Evolutionary conservation across 495 filamentous ascomycete genomes (phyloP), one percentile per base, ranked within the genome.

Genomic region (Penicillium flavigenum): DNA sequence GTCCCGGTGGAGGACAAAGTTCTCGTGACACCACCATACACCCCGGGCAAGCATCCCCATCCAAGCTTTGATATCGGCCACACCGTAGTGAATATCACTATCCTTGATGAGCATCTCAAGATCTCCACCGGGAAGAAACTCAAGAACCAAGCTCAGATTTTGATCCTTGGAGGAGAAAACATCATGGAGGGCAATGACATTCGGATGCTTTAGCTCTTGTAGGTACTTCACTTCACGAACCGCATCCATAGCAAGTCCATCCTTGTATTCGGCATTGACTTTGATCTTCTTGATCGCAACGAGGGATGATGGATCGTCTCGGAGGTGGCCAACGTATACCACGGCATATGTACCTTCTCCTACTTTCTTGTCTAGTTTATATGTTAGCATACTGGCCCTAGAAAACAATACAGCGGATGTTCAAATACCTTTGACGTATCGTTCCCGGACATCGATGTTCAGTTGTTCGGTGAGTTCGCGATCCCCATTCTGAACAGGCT

Each of bases 281-380:
- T 97, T 98, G 77, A 99, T 96, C 76, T 97, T 98, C 68, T 99
- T 99, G 71, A 99, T 97, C 54, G 95, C 95, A 45, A 99, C 89
- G 24, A 83, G 78, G 10, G 80, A 76, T 16, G 81, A 78, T 1
- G 89, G 87, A 61, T 92, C 84, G 38, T 79, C 69, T 49, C 83
- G 82, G 42, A 90, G 77, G 71, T 90, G 88, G 47, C 91, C 95
- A 16, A 90, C 83, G 79, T 90, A 97, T 59, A 99, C 95, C 63
- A 92, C 87, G 58, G 95, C 95, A 69, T 98, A 99, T 54, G 94
- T 98, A 69, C 95, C 95, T 73, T 96, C 90, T 66, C 95, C 95
- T 58, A 99, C 81, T 68, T 93, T 94, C 67, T 87, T 88, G 68
- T 88, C 91, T 92, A 46, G 32, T 11, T 48, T 48, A 0, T 19